Base-by-base conservation (phyloP, 306 rosid species). In the Cicer chorassanicum region DNA sequence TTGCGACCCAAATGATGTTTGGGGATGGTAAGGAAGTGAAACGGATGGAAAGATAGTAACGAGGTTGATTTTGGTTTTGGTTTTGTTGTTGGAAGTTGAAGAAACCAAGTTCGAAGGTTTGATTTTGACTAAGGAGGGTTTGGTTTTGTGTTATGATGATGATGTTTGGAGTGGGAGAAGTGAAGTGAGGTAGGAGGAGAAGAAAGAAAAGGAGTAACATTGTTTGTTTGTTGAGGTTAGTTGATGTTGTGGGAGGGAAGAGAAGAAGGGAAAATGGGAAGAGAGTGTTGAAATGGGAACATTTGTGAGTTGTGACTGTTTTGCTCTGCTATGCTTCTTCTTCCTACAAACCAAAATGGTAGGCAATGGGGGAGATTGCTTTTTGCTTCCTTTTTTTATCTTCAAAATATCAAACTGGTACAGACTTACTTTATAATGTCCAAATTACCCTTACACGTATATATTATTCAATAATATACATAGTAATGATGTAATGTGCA, bases 1-100 rank as follows among this genome's bases (percentile, higher is more conserved):
- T 90, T 3, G 92, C 96, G 61, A 92, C 85, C 98, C 96, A 92
- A 46, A 84, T 83, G 74, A 62, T 77, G 50, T 82, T 87, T 0
- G 84, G 88, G 1, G 40, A 18, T 0, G 93, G 80, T 54, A 90
- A 78, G 3, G 83, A 78, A 1, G 87, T 41, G 77, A 80, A 86
- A 73, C 90, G 78, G 36, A 92, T 82, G 1, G 86, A 86, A 45
- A 92, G 83, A 77, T 87, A 88, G 21, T 67, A 78, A 42, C 44
- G 72, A 15, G 84, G 62, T 21, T 66, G 68, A 42, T 11, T 24
- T 21, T 66, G 68, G 50, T 11, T 24, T 43, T 48, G 65, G 4
- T 56, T 2, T 16, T 62, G 59, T 54, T 29, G 45, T 48, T 54
- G 53, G 4, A 79, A 6, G 80, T 39, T 67, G 88, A 86, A 87